phyloP scores from a whole-genome alignment of 495 filamentous ascomycete genomes.

The Podospora australis region DNA sequence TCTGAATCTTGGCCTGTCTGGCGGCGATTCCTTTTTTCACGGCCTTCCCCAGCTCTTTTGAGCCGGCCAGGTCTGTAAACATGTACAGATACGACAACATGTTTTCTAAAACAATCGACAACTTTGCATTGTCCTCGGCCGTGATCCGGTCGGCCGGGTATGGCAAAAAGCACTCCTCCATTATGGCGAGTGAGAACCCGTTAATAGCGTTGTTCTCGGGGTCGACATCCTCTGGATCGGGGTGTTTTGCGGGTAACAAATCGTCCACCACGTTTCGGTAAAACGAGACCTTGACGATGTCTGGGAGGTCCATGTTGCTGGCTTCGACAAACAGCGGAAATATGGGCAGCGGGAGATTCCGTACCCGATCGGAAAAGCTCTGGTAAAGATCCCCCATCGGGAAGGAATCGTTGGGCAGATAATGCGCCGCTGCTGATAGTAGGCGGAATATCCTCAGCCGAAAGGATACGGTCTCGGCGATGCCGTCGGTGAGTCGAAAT shows the following conservation, averaged over 20 bases:
- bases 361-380: conserved; percentile 57
- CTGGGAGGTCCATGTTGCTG: conserved; percentile 36
- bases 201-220: conserved; percentile 26
- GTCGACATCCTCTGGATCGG: conserved; percentile 39
- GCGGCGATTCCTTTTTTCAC: conserved; percentile 58
- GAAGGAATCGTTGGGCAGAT: conserved; percentile 34
- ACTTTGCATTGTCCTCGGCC: conserved; percentile 69
- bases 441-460: conserved; percentile 56
- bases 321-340: conserved; percentile 67
- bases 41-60: conserved; percentile 40
- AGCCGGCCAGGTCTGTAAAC: conserved; percentile 36
- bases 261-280: conserved; percentile 57
- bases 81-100: conserved; percentile 55
- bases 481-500: conserved; percentile 30
- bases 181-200: conserved; percentile 49
- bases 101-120: conserved; percentile 69
- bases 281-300: conserved; percentile 51
- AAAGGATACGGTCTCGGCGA: conserved; percentile 53
- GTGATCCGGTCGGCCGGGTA: conserved; percentile 58
- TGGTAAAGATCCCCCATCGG: conserved; percentile 62
- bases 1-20: conserved; percentile 46
- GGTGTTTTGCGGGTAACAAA: conserved; percentile 50
- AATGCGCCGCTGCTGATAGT: conserved; percentile 19
- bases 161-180: conserved; percentile 66
- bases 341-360: conserved; percentile 57